phyloP scores from a whole-genome alignment of 768 basidiomycete genomes.

The Rhodotorula taiwanensis region DNA sequence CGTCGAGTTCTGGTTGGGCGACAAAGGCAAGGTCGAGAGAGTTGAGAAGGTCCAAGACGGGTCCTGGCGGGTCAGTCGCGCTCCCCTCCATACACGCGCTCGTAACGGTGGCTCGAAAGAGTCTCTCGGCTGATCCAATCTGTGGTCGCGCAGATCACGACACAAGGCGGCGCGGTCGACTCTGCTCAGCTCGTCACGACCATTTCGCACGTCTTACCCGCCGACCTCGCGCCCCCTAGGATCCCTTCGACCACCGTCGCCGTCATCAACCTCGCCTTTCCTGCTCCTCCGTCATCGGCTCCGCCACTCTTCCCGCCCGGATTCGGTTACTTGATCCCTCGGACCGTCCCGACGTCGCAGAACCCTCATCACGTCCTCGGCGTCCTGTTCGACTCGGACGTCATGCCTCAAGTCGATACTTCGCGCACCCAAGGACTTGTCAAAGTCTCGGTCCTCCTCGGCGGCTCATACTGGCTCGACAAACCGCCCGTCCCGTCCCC shows the following conservation, averaged over 20 bases:
- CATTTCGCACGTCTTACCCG: slow-evolving; percentile 59
- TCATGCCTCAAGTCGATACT: slow-evolving; percentile 59
- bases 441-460: slow-evolving; percentile 85
- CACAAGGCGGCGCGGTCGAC: background rate
- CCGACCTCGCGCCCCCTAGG: slow-evolving; percentile 49
- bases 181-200: slow-evolving; percentile 62
- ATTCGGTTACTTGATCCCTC: slow-evolving; percentile 90
- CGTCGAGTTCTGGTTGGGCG: slow-evolving; percentile 53
- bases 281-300: slow-evolving; percentile 45
- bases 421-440: slow-evolving; percentile 44
- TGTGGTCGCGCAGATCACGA: background rate
- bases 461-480: slow-evolving; percentile 60
- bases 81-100: no score
- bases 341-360: slow-evolving; percentile 43
- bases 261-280: slow-evolving; percentile 84
- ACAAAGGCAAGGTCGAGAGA: slow-evolving; percentile 15
- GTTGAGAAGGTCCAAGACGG: slow-evolving; percentile 5
- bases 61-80: slow-evolving; percentile 13
- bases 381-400: slow-evolving; percentile 80
- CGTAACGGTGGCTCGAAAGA: background rate
- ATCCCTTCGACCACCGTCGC: slow-evolving; percentile 65
- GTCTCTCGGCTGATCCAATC: background rate
- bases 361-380: slow-evolving; percentile 61
- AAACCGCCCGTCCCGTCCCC: background rate
- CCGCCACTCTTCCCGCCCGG: slow-evolving; percentile 58